Evolutionary conservation across 1,284 basidiomycete species (phyloP).

Genomic region (Ustilago vetiveriae): DNA sequence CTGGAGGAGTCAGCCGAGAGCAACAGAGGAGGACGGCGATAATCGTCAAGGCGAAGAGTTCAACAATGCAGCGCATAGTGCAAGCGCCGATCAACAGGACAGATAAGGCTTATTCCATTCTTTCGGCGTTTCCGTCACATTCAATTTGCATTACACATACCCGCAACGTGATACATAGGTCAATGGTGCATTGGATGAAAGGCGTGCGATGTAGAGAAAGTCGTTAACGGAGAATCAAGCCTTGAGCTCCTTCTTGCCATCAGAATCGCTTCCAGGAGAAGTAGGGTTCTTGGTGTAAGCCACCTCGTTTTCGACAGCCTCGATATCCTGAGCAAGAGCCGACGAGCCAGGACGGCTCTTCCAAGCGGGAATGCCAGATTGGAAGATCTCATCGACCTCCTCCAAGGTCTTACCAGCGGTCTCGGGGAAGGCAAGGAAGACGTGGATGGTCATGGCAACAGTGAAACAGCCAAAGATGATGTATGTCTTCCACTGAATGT

Average conservation of each 20-base stretch:
- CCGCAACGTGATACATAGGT: background rate
- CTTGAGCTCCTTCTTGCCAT: slow-evolving; percentile 27
- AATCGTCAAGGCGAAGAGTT: background rate
- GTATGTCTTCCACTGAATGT: slow-evolving; percentile 48
- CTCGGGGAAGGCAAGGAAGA: slow-evolving; percentile 47
- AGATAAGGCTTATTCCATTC: background rate
- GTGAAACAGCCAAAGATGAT: slow-evolving; percentile 39
- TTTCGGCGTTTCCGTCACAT: no score
- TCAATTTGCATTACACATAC: slow-evolving; percentile 3
- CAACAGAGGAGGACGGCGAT: background rate
- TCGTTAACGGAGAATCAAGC: background rate
- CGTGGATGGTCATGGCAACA: slow-evolving; percentile 35
- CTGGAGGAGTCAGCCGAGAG: slow-evolving; percentile 31
- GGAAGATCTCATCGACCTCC: slow-evolving; percentile 34
- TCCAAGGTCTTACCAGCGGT: slow-evolving; percentile 30
- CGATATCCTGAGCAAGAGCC: slow-evolving; percentile 8
- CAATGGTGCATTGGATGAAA: no score
- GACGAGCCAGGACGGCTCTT: slow-evolving; percentile 19
- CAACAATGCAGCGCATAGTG: background rate
- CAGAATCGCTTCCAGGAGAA: slow-evolving; percentile 13
- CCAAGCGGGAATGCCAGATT: slow-evolving; percentile 16
- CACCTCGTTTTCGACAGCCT: slow-evolving; percentile 12
- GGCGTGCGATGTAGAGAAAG: no score
- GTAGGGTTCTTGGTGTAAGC: slow-evolving; percentile 2
- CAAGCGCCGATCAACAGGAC: background rate